A percentile compares a stretch with the other conserved stretches of the same genome.
Evolutionary conservation across 1,139 yeast genomes (phyloP).

Genomic region (Magnusiomyces fungicola): DNA sequence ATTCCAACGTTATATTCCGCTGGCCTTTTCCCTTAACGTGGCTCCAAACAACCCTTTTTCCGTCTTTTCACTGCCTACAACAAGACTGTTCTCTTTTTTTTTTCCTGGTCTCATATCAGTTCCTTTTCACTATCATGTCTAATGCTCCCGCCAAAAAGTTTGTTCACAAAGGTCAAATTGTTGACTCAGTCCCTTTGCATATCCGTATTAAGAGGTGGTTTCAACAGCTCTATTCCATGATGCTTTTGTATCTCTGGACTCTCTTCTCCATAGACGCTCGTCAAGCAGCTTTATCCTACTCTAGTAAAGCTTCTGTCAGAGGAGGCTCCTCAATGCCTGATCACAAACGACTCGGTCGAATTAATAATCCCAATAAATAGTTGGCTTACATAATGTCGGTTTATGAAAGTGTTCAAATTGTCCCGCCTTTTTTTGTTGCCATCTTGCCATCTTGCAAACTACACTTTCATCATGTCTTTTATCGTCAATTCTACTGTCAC

Average conservation of each 20-base stretch:
- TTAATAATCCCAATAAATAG: not conserved
- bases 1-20: too few relatives aligned
- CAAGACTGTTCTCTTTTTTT: too few relatives aligned
- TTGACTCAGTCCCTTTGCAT: slow-evolving; percentile 11
- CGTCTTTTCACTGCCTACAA: too few relatives aligned
- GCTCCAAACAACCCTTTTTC: too few relatives aligned
- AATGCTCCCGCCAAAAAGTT: slow-evolving; percentile 5
- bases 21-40: too few relatives aligned
- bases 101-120: too few relatives aligned
- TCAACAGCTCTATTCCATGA: slow-evolving; percentile 1
- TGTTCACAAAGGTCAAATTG: slow-evolving; percentile 13
- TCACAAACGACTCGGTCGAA: not conserved
- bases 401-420: too few relatives aligned
- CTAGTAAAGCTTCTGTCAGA: not conserved
- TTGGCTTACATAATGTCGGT: too few relatives aligned
- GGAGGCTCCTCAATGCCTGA: not conserved
- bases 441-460: not conserved
- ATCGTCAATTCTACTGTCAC: slow-evolving; percentile 50
- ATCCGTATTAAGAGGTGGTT: slow-evolving; percentile 4
- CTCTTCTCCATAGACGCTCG: slow-evolving; percentile 13
- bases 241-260: slow-evolving; percentile 13
- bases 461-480: slow-evolving; percentile 32
- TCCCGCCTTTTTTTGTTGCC: not conserved
- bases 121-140: too few relatives aligned
- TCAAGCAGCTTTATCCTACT: not conserved